Conservation (phyloP, 2,329 filamentous ascomycete species). For the Penicillium sp. region DNA sequence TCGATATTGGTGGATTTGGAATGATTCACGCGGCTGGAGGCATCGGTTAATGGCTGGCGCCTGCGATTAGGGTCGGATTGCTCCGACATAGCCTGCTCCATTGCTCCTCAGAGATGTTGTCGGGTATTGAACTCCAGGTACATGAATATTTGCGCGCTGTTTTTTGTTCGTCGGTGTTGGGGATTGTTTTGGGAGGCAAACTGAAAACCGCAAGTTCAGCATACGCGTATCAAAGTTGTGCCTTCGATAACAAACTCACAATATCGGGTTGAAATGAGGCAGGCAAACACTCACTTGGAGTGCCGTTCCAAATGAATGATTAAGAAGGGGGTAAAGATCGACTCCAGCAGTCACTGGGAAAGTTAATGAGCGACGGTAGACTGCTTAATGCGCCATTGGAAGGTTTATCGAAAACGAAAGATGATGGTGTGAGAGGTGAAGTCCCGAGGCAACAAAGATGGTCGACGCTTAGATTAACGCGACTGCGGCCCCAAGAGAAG, state of each 20-base stretch:
- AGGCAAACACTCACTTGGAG: background rate
- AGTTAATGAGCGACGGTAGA: conserved; percentile 14
- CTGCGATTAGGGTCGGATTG: conserved; percentile 18
- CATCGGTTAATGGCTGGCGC: conserved; percentile 26
- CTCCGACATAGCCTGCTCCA: conserved; percentile 22
- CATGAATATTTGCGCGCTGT: background rate
- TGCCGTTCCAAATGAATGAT: background rate
- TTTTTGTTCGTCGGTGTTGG: background rate
- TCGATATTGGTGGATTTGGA: conserved; percentile 16
- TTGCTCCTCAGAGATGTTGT: background rate
- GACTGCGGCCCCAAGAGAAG: conserved; percentile 10
- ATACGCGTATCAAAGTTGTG: background rate
- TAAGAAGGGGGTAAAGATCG: conserved; percentile 19
- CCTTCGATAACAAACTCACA: background rate
- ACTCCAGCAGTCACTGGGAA: conserved; percentile 11
- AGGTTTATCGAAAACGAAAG: conserved; percentile 5
- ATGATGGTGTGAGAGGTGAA: conserved; percentile 11
- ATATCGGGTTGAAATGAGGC: background rate
- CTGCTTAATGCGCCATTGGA: conserved; percentile 14
- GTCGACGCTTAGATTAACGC: background rate
- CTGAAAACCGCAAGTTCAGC: conserved; percentile 1
- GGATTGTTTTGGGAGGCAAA: background rate
- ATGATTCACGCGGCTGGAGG: conserved; percentile 22
- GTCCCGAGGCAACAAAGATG: conserved; percentile 7
- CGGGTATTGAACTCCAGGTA: background rate